These are phyloP conservation scores for Firmiana major DNA, from an alignment of 345 rosid genomes.

Conservation along the genomic window DNA sequence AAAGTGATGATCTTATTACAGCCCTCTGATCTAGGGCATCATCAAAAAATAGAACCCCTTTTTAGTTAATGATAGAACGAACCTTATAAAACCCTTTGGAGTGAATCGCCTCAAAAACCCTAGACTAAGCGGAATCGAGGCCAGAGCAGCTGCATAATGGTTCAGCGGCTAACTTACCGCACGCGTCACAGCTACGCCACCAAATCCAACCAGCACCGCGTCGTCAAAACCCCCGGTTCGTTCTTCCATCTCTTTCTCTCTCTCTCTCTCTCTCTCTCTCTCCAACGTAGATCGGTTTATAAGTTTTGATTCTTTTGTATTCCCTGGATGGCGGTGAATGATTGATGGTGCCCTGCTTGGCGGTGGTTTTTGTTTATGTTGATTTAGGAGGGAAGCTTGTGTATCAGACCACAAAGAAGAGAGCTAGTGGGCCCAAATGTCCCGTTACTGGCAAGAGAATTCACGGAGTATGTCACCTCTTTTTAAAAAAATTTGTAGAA, in stretches of 20 bases:
- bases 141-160: constrained; percentile 45
- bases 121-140: constrained; percentile 15
- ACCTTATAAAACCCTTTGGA: neutral
- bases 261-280: neutral
- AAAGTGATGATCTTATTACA: neutral
- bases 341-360: neutral
- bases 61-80: too few species aligned
- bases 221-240: constrained; percentile 88
- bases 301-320: neutral
- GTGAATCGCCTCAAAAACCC: constrained; percentile 35
- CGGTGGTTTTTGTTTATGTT: neutral
- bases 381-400: constrained; percentile 75
- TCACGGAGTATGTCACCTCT: constrained; percentile 64
- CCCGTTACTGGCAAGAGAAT: constrained; percentile 92
- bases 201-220: constrained; percentile 86
- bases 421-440: constrained; percentile 83
- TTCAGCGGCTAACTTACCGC: constrained; percentile 89
- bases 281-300: neutral
- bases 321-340: neutral
- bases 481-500: neutral
- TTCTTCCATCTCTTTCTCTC: neutral
- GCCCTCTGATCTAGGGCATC: constrained; percentile 53
- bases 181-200: constrained; percentile 94
- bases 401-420: constrained; percentile 84
- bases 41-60: neutral